Evolutionary conservation across 768 basidiomycete species (phyloP), one percentile per base, ranked within the genome.

Genomic region (Gymnopilus dilepis): DNA sequence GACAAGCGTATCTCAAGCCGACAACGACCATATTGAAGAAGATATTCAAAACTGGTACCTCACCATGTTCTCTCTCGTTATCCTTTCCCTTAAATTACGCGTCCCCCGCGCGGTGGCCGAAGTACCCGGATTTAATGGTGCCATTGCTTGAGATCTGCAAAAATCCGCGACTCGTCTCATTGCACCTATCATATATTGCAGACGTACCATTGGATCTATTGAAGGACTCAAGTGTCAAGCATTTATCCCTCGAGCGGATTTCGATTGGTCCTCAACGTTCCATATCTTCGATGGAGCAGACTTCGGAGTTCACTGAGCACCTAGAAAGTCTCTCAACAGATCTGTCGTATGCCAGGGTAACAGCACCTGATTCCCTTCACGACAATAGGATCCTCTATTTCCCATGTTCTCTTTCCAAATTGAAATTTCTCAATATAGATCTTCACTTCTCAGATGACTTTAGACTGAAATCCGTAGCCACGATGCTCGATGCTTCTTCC

Each of bases 11-110:
- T 24, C 6, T 45, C 12, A 0, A 4, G 7, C 21, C n/a, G 2
- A 19, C 34, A 34, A 31, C 21, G n/a, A n/a, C 31, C 4, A 34
- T 52, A 34, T 21, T 52, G 15, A 5, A 1, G 30, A 52, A 34
- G 50, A 52, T 34, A 52, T 52, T 34, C 50, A 52, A 30, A 21
- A 34, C 28, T 30, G 50, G 50, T 51, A 51, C 12, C 13, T 52
- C 28, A 15, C 31, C 50, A 6, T 52, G 50, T 19, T 52, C 31
- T 19, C 21, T 52, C 9, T 52, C 50, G 15, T 13, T 34, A 11
- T 7, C 50, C 15, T 52, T 52, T 22, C n/a, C n/a, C 7, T 9
- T 9, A 12, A 15, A 33, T 5, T 21, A 22, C 9, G 4, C 22
- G 33, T 6, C 6, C 43, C 21, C 22, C 6, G 21, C 24, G 9